Evolutionary conservation across 2,329 filamentous ascomycete species (phyloP).

Genomic region (Epichloe bromicola): DNA sequence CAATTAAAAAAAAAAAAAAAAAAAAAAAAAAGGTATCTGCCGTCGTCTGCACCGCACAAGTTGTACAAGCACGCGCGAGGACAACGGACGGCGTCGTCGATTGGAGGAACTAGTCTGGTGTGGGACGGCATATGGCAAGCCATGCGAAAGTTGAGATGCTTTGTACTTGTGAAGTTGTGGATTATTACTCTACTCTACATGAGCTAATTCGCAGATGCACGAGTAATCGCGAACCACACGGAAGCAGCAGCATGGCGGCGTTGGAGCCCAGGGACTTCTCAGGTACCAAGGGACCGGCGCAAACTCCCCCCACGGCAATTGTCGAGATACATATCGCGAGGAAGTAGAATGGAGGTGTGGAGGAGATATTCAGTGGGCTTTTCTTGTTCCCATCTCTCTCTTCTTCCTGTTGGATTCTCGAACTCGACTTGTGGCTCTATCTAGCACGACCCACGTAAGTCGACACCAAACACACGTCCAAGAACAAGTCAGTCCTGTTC

Average conservation of each 20-base stretch:
- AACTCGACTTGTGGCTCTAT: not conserved
- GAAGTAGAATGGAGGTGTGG: not conserved
- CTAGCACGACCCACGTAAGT: not conserved
- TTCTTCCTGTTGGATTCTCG: not conserved
- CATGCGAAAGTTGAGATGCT: conserved; percentile 1
- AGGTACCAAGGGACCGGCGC: not conserved
- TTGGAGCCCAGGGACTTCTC: not conserved
- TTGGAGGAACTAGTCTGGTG: not conserved
- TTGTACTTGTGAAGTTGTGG: not conserved
- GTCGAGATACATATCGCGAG: not conserved
- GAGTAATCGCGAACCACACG: not conserved
- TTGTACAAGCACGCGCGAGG: not conserved
- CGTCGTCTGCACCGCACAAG: not conserved
- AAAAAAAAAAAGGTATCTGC: not conserved
- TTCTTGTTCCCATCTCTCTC: not conserved
- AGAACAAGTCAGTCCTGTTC: not conserved
- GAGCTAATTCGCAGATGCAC: not conserved
- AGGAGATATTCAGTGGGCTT: not conserved
- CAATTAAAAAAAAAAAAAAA: too few species aligned
- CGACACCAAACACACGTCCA: not conserved
- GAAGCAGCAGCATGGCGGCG: not conserved
- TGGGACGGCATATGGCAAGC: not conserved
- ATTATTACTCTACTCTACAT: not conserved
- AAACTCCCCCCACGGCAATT: not conserved
- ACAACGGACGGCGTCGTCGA: not conserved